Conservation (phyloP, 1,284 basidiomycete species). For the Athelia sp. region DNA sequence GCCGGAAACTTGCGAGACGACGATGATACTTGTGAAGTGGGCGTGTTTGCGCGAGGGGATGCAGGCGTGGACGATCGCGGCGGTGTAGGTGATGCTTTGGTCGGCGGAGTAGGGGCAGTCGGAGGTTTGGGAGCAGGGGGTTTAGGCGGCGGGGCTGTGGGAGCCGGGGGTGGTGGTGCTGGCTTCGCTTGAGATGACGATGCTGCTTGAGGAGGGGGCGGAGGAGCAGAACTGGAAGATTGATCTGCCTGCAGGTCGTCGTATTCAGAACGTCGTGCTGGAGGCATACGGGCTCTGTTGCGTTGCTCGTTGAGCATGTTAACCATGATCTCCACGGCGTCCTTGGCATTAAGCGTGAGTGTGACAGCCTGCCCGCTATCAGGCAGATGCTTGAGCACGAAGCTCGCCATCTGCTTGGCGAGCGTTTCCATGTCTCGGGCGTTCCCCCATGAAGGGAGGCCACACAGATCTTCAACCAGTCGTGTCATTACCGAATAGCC, state of each 20-base stretch:
- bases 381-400: constrained; percentile 10
- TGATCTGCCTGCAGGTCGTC: constrained; percentile 1
- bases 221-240: neutral
- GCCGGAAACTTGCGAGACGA: neutral
- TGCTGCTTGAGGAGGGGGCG: neutral
- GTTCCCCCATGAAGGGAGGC: constrained; percentile 28
- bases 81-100: neutral
- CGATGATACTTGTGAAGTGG: neutral
- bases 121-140: neutral
- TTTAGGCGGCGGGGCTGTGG: neutral
- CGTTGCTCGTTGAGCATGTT: constrained; percentile 16
- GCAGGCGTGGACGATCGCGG: neutral
- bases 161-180: constrained; percentile 2
- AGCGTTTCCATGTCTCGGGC: constrained; percentile 26
- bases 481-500: constrained; percentile 12
- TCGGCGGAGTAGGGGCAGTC: neutral
- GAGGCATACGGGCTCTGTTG: neutral
- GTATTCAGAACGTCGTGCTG: neutral
- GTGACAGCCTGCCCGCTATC: neutral
- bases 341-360: constrained; percentile 1
- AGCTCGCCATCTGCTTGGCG: constrained; percentile 20
- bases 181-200: neutral
- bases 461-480: constrained; percentile 16
- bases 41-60: neutral
- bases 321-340: constrained; percentile 17